These are phyloP conservation scores for Russula abietina DNA, from an alignment of 768 basidiomycete genomes.

Conservation along the genomic window DNA sequence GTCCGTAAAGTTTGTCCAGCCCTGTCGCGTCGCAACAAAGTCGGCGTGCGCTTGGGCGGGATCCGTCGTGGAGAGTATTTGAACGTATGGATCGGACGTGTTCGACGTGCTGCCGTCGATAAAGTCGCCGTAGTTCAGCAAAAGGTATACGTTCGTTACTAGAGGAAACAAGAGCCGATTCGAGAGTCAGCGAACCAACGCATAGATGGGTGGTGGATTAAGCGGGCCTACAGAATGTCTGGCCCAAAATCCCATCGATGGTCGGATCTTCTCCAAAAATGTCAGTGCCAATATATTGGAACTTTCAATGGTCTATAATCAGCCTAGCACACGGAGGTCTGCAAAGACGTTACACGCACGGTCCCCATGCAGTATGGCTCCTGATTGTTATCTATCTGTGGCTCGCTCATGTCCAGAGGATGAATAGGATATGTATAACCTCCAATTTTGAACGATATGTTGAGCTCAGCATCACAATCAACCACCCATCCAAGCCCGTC, in stretches of 20 bases:
- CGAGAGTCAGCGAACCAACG: too few species aligned
- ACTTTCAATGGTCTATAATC: slow-evolving; percentile 33
- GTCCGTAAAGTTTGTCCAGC: neutral
- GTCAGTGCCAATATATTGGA: too few species aligned
- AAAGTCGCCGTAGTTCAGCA: too few species aligned
- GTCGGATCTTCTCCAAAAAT: slow-evolving; percentile 47
- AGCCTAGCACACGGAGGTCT: neutral
- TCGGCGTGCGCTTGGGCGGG: neutral
- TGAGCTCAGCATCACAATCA: too few species aligned
- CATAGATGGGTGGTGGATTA: too few species aligned
- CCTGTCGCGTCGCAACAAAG: slow-evolving; percentile 9
- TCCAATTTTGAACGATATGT: too few species aligned
- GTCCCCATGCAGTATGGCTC: slow-evolving; percentile 32
- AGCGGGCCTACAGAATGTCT: too few species aligned
- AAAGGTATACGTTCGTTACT: too few species aligned
- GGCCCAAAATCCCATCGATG: slow-evolving; percentile 60
- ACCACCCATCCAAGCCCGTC: too few species aligned
- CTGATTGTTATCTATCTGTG: slow-evolving; percentile 33
- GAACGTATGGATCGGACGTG: slow-evolving; percentile 59
- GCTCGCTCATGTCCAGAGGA: slow-evolving; percentile 50
- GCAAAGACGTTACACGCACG: neutral
- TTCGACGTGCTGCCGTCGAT: too few species aligned
- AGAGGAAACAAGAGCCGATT: too few species aligned
- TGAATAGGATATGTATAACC: slow-evolving; percentile 64
- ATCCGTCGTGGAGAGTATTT: slow-evolving; percentile 52